A percentile compares a stretch with the other conserved stretches of the same genome.
phyloP scores from a whole-genome alignment of 2,329 filamentous ascomycete species.

The Nothophaeocryptopus gaeumannii region DNA sequence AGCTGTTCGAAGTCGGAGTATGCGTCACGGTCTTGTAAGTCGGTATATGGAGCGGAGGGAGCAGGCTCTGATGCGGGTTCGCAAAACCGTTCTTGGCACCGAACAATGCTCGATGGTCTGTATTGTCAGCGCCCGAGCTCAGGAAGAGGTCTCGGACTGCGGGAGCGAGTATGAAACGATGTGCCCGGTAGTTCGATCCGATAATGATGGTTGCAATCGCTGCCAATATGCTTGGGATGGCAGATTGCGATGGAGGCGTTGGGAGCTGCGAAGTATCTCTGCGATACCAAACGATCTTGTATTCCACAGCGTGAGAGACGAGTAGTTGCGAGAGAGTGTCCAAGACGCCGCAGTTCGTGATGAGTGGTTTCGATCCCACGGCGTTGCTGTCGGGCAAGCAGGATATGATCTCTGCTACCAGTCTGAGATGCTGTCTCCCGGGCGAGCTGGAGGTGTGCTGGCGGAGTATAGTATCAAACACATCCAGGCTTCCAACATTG shows the following conservation, averaged over 20 bases:
- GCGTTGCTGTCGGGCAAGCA: slow-evolving; percentile 60
- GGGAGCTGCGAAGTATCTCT: slow-evolving; percentile 32
- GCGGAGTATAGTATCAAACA: slow-evolving; percentile 64
- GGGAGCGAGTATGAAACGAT: slow-evolving; percentile 53
- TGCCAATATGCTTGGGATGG: slow-evolving; percentile 68
- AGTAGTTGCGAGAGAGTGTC: slow-evolving; percentile 74
- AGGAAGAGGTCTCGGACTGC: slow-evolving; percentile 40
- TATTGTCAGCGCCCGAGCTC: slow-evolving; percentile 16
- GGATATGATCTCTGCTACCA: slow-evolving; percentile 58
- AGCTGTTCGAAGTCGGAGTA: slow-evolving; percentile 39
- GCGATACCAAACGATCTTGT: slow-evolving; percentile 27
- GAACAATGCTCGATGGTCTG: slow-evolving; percentile 26
- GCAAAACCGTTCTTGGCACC: slow-evolving; percentile 27
- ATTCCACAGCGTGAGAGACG: slow-evolving; percentile 55
- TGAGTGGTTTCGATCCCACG: slow-evolving; percentile 60
- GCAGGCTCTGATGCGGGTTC: slow-evolving; percentile 22
- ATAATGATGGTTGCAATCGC: slow-evolving; percentile 74
- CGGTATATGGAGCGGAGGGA: slow-evolving; percentile 42
- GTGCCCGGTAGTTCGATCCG: slow-evolving; percentile 74
- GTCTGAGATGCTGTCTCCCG: slow-evolving; percentile 60
- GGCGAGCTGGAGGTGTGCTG: slow-evolving; percentile 54
- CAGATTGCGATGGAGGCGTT: slow-evolving; percentile 56
- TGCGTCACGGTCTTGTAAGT: slow-evolving; percentile 35
- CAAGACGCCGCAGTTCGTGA: slow-evolving; percentile 71
- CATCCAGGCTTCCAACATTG: slow-evolving; percentile 57